Evolutionary conservation across 805 yeast species (phyloP).

Genomic region (Starmerella powellii): DNA sequence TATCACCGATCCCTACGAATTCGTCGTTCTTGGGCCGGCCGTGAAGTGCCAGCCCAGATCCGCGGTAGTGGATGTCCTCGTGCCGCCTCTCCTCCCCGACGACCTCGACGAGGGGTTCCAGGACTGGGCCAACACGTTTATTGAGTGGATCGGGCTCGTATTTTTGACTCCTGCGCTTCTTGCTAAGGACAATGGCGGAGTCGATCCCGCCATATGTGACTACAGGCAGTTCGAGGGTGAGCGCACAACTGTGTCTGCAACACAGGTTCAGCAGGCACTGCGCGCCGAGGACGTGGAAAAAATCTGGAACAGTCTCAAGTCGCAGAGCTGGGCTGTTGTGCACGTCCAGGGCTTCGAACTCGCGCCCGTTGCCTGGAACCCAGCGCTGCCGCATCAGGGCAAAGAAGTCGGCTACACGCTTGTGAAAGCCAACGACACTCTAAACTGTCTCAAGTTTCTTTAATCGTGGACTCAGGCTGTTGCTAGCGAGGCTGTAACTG

Average conservation of each 20-base stretch:
- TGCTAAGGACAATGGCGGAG: not conserved
- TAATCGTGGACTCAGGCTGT: no score
- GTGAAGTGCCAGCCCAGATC: not conserved
- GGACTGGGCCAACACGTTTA: constrained; percentile 20
- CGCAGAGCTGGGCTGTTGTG: constrained; percentile 10
- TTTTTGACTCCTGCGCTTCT: constrained; percentile 7
- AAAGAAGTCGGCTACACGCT: constrained; percentile 9
- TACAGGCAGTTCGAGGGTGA: constrained; percentile 1
- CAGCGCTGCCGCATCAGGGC: constrained; percentile 2
- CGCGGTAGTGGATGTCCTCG: not conserved
- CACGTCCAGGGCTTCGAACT: constrained; percentile 11
- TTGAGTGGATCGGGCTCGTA: constrained; percentile 20
- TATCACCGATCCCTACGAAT: constrained; percentile 1
- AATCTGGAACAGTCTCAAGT: constrained; percentile 2
- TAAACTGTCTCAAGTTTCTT: not conserved
- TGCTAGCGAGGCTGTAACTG: no score
- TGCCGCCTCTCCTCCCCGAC: constrained; percentile 5
- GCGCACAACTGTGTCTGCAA: not conserved
- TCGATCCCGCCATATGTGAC: constrained; percentile 11
- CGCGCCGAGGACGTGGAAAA: not conserved
- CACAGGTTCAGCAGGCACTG: constrained; percentile 1
- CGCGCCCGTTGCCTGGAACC: constrained; percentile 6
- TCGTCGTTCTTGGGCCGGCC: constrained; percentile 1
- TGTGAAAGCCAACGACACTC: not conserved
- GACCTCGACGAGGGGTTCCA: constrained; percentile 6